Evolutionary conservation across 2,329 filamentous ascomycete species (phyloP), one percentile per base, ranked within the genome.

Genomic region (Amauroascus verrucosus): DNA sequence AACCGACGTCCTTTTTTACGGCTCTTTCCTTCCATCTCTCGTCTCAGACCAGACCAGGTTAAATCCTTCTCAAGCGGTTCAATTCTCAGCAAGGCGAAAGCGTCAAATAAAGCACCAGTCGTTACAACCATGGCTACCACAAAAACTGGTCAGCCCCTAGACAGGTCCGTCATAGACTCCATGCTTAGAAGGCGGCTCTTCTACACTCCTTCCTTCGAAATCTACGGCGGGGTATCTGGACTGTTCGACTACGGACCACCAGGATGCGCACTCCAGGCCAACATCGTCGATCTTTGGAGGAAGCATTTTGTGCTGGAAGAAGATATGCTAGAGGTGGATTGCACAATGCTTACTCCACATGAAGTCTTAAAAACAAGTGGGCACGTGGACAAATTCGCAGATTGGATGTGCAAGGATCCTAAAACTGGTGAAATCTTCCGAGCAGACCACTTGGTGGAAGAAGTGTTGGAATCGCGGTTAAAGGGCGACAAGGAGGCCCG

Each of bases 351-450:
- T 66, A 98, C 93, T 38, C 93, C 93, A 32, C 83, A 93, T 64
- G 86, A 93, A 46, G 88, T 98, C 35, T 81, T 98, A 66, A 95
- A 97, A 79, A 95, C 91, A 51, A 87, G 83, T 69, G 93, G 93
- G 59, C 93, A 98, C 74, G 93, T 97, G 60, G 91, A 96, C 71
- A 95, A 95, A 72, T 97, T 97, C 66, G 86, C 88, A 71, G 91
- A 97, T 71, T 97, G 87, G 88, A 96, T 97, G 90, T 95, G 88
- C 83, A 95, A 95, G 73, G 93, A 98, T 71, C 88, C 91, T 58
- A 94, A 95, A 79, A 95, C 85, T 64, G 93, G 93, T 67, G 93
- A 98, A 71, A 95, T 96, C 66, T 83, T 98, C 68, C 83, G 93
- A 62, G 89, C 93, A 55, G 93, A 98, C 67, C 93, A 98, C 75